These are phyloP conservation scores for Penstemon davidsonii DNA, from an alignment of 257 asterid species.

Conservation along the genomic window DNA sequence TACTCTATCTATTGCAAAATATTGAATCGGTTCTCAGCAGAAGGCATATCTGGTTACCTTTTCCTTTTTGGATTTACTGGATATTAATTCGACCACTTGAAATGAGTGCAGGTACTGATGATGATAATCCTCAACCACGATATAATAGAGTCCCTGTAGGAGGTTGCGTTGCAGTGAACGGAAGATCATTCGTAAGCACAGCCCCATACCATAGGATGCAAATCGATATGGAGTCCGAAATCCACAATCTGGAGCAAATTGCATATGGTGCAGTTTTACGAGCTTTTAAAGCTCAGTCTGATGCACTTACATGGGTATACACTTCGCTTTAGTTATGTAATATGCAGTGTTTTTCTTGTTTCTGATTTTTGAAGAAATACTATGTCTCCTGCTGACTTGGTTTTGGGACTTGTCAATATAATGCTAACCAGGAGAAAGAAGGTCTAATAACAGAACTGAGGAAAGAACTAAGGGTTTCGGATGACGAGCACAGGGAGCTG, in stretches of 20 bases:
- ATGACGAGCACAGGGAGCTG: slow-evolving; percentile 89
- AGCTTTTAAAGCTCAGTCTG: slow-evolving; percentile 98
- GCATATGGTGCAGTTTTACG: slow-evolving; percentile 93
- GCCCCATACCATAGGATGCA: slow-evolving; percentile 55
- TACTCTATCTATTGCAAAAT: slow-evolving; percentile 6
- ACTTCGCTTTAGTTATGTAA: slow-evolving; percentile 19
- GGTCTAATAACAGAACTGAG: slow-evolving; percentile 92
- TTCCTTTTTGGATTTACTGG: slow-evolving; percentile 5
- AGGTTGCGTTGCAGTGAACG: slow-evolving; percentile 46
- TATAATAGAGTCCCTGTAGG: slow-evolving; percentile 47
- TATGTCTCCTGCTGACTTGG: slow-evolving; percentile 14
- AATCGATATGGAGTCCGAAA: slow-evolving; percentile 78
- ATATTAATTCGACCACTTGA: slow-evolving; percentile 22
- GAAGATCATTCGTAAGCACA: slow-evolving; percentile 50
- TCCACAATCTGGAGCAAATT: slow-evolving; percentile 90
- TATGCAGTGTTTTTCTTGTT: slow-evolving; percentile 7
- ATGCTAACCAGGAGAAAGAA: slow-evolving; percentile 81
- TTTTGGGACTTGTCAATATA: slow-evolving; percentile 13
- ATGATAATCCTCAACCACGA: slow-evolving; percentile 52
- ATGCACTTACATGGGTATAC: slow-evolving; percentile 96
- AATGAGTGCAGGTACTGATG: slow-evolving; percentile 50
- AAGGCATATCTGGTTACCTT: not conserved
- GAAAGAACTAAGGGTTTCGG: slow-evolving; percentile 95
- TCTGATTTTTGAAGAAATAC: slow-evolving; percentile 15
- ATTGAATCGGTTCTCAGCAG: not conserved